Conservation (phyloP, 106 monocot genomes). For the Chionographis japonica region DNA sequence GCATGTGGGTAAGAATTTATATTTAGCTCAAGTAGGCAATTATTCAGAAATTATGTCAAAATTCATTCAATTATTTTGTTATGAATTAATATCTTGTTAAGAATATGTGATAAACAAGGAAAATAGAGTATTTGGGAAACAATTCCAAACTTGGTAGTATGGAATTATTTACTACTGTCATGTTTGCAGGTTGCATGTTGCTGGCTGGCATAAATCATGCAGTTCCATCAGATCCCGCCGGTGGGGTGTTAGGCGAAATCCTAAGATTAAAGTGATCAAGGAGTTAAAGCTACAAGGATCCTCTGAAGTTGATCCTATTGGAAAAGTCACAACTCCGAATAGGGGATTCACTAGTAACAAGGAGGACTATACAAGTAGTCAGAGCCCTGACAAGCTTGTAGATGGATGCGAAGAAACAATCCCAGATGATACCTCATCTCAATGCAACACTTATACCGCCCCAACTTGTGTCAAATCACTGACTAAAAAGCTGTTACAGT, state of each 20-base stretch:
- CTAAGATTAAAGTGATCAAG: slow-evolving; percentile 55
- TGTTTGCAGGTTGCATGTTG: slow-evolving; percentile 45
- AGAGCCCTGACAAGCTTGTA: slow-evolving; percentile 12
- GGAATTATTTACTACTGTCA: neutral
- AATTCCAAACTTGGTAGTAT: neutral
- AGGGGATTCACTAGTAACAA: slow-evolving; percentile 13
- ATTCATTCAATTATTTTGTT: no score
- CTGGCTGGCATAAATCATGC: slow-evolving; percentile 43
- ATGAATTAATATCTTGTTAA: no score
- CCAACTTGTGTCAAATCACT: neutral
- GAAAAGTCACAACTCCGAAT: slow-evolving; percentile 17
- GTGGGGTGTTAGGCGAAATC: slow-evolving; percentile 73
- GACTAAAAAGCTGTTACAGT: slow-evolving; percentile 77
- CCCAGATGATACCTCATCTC: slow-evolving; percentile 8
- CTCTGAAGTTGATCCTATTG: slow-evolving; percentile 6
- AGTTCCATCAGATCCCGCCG: slow-evolving; percentile 22
- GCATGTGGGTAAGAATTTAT: no score
- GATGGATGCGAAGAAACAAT: slow-evolving; percentile 28
- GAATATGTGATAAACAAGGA: no score
- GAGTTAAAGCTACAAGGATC: slow-evolving; percentile 70
- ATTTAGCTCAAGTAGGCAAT: no score
- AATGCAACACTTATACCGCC: neutral
- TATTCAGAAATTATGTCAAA: no score
- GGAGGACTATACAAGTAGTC: slow-evolving; percentile 4
- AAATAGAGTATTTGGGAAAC: no score